These are phyloP conservation scores for Solanum arcanum DNA, from an alignment of 257 asterid species.

Conservation along the genomic window DNA sequence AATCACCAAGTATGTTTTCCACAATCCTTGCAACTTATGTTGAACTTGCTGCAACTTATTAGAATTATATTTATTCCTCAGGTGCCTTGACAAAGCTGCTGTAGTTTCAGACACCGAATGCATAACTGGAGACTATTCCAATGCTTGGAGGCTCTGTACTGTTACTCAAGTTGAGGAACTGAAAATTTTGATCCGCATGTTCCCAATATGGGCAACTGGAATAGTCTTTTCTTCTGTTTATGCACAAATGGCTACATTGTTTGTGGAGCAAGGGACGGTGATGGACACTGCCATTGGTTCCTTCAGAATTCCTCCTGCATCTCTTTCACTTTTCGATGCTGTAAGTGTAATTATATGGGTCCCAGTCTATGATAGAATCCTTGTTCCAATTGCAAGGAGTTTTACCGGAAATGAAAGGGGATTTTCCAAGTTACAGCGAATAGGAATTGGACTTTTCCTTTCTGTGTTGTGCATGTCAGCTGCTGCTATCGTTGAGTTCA, in stretches of 20 bases:
- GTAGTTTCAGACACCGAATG: background rate
- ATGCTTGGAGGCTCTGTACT: background rate
- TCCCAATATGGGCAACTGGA: background rate
- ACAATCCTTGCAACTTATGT: background rate
- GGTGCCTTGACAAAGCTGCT: background rate
- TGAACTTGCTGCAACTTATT: background rate
- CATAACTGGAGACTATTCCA: background rate
- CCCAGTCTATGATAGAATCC: background rate
- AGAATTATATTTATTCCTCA: background rate
- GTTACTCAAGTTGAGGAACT: background rate
- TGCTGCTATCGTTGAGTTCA: background rate
- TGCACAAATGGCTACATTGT: background rate
- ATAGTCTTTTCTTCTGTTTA: background rate
- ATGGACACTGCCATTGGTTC: background rate
- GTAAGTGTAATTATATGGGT: background rate
- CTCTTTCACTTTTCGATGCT: background rate
- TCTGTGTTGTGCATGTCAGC: background rate
- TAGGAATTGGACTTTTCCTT: background rate
- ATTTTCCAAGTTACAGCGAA: background rate
- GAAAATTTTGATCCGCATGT: background rate
- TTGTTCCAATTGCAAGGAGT: background rate
- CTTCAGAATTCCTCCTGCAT: background rate
- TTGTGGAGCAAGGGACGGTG: background rate
- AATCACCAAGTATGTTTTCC: background rate
- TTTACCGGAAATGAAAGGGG: background rate